These are phyloP conservation scores for Fabrea salina DNA, from an alignment of 169 alveolate species.

Conservation along the genomic window DNA sequence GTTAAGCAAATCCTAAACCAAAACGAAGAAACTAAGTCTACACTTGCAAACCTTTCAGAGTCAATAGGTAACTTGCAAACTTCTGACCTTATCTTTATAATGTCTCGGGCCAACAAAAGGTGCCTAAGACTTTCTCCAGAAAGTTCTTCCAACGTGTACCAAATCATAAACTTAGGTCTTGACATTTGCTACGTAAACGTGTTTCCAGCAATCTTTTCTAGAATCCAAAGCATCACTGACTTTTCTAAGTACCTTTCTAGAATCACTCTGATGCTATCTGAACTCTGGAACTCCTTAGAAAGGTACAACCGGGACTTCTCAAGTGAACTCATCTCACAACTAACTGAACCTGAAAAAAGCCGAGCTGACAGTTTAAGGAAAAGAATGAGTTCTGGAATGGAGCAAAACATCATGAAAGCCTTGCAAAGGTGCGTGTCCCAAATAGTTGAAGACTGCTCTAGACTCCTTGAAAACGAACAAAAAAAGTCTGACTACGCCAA, in stretches of 20 bases:
- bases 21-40: slow-evolving; percentile 2
- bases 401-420: slow-evolving; percentile 11
- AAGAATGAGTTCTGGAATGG: slow-evolving; percentile 9
- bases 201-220: too few species aligned
- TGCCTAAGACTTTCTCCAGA: slow-evolving; percentile 1
- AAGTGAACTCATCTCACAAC: neutral
- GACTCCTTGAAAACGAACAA: neutral
- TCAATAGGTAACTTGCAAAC: neutral
- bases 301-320: neutral
- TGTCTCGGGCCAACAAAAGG: neutral
- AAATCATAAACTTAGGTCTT: slow-evolving; percentile 1
- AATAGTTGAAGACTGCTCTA: neutral
- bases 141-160: neutral
- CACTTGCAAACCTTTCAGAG: neutral
- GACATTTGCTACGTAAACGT: neutral
- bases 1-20: neutral
- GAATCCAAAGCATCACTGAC: neutral
- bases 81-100: neutral
- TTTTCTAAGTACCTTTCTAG: neutral
- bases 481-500: slow-evolving; percentile 11
- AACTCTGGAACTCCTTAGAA: neutral
- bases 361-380: slow-evolving; percentile 6
- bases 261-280: neutral
- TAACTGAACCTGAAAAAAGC: neutral
- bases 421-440: neutral